phyloP scores from a whole-genome alignment of 352 stramenopile genomes.

The Globisporangium radiosum region DNA sequence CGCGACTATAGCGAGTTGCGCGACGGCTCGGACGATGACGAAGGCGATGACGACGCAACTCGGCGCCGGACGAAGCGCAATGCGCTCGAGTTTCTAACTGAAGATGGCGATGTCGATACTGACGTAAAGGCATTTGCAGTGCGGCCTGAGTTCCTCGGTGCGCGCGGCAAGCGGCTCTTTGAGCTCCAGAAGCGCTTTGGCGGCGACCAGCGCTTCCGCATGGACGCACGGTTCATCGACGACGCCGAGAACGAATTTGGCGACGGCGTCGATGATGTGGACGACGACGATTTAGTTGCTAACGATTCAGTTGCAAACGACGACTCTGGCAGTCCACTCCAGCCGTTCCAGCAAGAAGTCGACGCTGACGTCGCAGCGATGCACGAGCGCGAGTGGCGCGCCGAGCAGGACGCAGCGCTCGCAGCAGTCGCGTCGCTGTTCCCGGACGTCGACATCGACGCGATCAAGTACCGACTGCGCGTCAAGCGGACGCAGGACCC shows the following conservation, averaged over 20 bases:
- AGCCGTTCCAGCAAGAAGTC: slow-evolving; percentile 45
- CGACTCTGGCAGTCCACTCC: slow-evolving; percentile 15
- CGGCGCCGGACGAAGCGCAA: not conserved
- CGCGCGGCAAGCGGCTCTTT: slow-evolving; percentile 66
- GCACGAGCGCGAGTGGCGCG: slow-evolving; percentile 34
- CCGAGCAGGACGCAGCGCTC: slow-evolving; percentile 46
- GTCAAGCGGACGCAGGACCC: slow-evolving; percentile 44
- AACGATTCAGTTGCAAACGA: slow-evolving; percentile 6
- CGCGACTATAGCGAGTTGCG: slow-evolving; percentile 7
- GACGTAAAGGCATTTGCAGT: slow-evolving; percentile 44
- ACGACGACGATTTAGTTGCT: slow-evolving; percentile 16
- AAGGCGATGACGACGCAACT: slow-evolving; percentile 16
- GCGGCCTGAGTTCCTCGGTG: slow-evolving; percentile 65
- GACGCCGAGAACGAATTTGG: slow-evolving; percentile 55
- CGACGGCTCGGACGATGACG: slow-evolving; percentile 51
- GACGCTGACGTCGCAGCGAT: slow-evolving; percentile 22
- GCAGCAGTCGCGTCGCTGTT: slow-evolving; percentile 54
- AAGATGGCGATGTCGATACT: slow-evolving; percentile 18
- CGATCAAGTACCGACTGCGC: slow-evolving; percentile 44
- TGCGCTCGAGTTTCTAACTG: slow-evolving; percentile 16
- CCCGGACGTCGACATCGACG: slow-evolving; percentile 59
- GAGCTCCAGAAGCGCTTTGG: slow-evolving; percentile 79
- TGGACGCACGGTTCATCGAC: slow-evolving; percentile 74
- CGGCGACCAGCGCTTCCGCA: slow-evolving; percentile 68
- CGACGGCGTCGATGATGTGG: slow-evolving; percentile 19